Evolutionary conservation across 305 asterid species (phyloP), one percentile per base, ranked within the genome.

Genomic region (Rubia peregrina): DNA sequence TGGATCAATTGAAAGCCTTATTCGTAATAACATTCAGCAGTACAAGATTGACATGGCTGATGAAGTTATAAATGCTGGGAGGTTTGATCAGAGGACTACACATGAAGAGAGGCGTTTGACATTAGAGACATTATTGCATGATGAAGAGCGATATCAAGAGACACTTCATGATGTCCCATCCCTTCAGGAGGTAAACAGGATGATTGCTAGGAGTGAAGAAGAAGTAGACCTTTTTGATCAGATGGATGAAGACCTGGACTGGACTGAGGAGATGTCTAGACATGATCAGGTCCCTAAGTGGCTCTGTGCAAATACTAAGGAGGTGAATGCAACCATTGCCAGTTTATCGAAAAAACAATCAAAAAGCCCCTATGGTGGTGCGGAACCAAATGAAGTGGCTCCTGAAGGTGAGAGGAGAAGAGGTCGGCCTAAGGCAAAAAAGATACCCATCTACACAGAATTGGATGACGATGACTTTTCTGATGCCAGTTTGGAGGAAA

Each of bases 11-110:
- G 99, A 95, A 84, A 86, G 98, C 82, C 88, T 95, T 74, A 95
- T 95, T 73, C 88, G 99, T 79, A 95, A 88, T 43, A 95, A 95
- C 78, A 95, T 95, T 77, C 99, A 95, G 74, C 99, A 95, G 79
- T 95, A 95, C 79, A 95, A 95, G 84, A 95, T 95, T 80, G 99
- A 95, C 77, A 95, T 95, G 99, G 99, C 99, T 65, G 99, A 95
- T 85, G 99, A 95, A 79, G 99, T 95, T 75, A 95, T 95, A 51
- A 95, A 95, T 85, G 99, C 99, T 78, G 99, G 99, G 69, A 86
- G 99, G 61, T 95, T 95, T 77, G 99, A 95, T 77, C 99, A 95
- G 83, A 90, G 98, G 85, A 95, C 99, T 42, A 95, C 99, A 38
- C 99, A 95, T 77, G 99, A 95, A 81, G 99, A 95, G 92, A 81